A percentile compares a stretch with the other conserved stretches of the same genome.
phyloP scores from a whole-genome alignment of 345 rosid genomes.

The Acer negundo region DNA sequence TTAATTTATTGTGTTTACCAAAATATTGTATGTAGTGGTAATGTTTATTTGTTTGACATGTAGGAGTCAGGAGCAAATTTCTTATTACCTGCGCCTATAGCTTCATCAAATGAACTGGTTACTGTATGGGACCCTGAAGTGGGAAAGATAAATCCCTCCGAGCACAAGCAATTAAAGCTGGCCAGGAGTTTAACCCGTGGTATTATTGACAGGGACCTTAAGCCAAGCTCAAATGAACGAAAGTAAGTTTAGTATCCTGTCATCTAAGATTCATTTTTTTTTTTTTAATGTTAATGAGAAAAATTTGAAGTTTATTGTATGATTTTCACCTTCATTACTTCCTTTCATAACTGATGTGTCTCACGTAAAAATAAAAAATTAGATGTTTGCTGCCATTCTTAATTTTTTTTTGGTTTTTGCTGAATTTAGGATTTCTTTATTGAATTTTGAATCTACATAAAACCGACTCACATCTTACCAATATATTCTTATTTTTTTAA shows the following conservation, averaged over 20 bases:
- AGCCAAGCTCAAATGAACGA: slow-evolving; percentile 77
- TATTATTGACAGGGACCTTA: slow-evolving; percentile 96
- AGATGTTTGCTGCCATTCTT: neutral
- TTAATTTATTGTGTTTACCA: neutral
- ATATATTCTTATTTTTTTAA: neutral
- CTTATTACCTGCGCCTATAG: slow-evolving; percentile 76
- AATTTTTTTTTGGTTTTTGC: neutral
- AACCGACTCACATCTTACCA: neutral
- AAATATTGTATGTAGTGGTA: neutral
- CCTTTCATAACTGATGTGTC: neutral
- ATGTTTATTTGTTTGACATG: slow-evolving; percentile 24
- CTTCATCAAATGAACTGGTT: slow-evolving; percentile 92
- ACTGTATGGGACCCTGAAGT: slow-evolving; percentile 94
- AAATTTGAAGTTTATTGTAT: slow-evolving; percentile 8
- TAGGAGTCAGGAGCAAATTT: slow-evolving; percentile 93
- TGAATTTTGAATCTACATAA: neutral
- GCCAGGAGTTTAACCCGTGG: slow-evolving; percentile 98
- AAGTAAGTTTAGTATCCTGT: slow-evolving; percentile 57
- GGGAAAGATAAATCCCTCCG: slow-evolving; percentile 93
- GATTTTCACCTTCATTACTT: neutral
- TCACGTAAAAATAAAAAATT: neutral
- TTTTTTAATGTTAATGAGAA: neutral
- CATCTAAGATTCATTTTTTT: neutral
- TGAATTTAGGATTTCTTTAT: neutral
- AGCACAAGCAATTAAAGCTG: slow-evolving; percentile 95